Percentiles rank a stretch among this genome's conserved stretches.
Conservation (phyloP, 441 rosid genomes). For the Populus hybrid region DNA sequence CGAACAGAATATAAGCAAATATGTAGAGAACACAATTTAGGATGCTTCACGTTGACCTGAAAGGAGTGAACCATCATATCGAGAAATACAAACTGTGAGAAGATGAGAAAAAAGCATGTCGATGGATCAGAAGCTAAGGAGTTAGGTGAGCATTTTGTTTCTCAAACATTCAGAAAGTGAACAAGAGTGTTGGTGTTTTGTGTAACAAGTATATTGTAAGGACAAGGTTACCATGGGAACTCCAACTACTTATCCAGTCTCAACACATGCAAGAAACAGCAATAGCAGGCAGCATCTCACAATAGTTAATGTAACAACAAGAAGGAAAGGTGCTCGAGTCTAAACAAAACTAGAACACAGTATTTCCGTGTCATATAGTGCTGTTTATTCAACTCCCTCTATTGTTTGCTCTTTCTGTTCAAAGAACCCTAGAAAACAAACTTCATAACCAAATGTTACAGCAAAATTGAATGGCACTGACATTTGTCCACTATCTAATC, state of each 20-base stretch:
- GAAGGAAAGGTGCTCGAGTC: neutral
- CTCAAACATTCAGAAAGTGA: neutral
- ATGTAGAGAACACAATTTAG: neutral
- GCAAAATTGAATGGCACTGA: constrained; percentile 20
- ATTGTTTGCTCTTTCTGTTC: neutral
- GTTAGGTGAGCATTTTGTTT: neutral
- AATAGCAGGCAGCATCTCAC: neutral
- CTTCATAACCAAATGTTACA: neutral
- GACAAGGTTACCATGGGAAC: neutral
- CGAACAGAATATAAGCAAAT: neutral
- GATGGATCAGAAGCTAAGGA: neutral
- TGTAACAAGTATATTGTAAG: neutral
- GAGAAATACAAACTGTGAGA: neutral
- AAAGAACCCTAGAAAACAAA: neutral
- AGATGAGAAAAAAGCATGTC: neutral
- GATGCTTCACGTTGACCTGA: neutral
- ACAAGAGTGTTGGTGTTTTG: neutral
- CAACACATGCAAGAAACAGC: neutral
- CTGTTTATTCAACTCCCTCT: neutral
- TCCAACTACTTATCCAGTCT: neutral
- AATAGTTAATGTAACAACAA: neutral
- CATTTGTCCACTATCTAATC: neutral
- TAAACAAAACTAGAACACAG: neutral
- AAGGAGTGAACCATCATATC: neutral
- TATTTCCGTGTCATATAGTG: neutral